These are phyloP conservation scores for Capsicum pubescens DNA, from an alignment of 257 asterid genomes.

Conservation along the genomic window DNA sequence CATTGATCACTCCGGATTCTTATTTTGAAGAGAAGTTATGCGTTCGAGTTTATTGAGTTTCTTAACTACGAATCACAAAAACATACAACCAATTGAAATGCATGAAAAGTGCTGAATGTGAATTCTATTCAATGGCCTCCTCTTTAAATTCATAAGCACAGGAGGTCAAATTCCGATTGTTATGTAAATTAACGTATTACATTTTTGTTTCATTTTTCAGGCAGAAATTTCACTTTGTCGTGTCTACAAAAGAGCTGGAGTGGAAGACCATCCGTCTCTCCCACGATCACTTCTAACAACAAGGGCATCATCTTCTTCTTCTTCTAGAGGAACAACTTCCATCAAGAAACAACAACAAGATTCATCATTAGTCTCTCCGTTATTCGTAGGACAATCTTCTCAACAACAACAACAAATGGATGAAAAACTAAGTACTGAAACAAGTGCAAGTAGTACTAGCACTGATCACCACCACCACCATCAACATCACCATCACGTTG, in stretches of 20 bases:
- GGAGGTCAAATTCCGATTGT: not conserved
- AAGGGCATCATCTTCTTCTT: conserved; percentile 43
- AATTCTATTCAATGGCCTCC: not conserved
- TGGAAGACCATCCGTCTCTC: conserved; percentile 83
- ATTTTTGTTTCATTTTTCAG: conserved; percentile 42
- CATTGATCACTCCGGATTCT: not conserved
- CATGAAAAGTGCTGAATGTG: conserved; percentile 1
- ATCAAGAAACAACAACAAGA: conserved; percentile 32
- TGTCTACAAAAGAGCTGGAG: conserved; percentile 89
- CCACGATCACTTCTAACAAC: conserved; percentile 64
- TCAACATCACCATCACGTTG: conserved; percentile 26
- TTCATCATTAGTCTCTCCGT: conserved; percentile 1
- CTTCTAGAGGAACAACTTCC: conserved; percentile 38
- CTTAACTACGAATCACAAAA: not conserved
- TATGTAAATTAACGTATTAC: not conserved
- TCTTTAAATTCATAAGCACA: not conserved
- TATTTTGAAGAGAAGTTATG: not conserved
- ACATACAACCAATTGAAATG: conserved; percentile 27
- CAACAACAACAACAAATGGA: conserved; percentile 37
- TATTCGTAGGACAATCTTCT: conserved; percentile 11
- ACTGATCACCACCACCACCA: conserved; percentile 29
- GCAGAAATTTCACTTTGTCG: conserved; percentile 95
- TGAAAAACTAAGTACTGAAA: conserved; percentile 46
- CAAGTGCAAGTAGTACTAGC: conserved; percentile 60
- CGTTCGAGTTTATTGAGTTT: not conserved